These are phyloP conservation scores for Excoecaria agallocha DNA, from an alignment of 345 rosid species.

Conservation along the genomic window DNA sequence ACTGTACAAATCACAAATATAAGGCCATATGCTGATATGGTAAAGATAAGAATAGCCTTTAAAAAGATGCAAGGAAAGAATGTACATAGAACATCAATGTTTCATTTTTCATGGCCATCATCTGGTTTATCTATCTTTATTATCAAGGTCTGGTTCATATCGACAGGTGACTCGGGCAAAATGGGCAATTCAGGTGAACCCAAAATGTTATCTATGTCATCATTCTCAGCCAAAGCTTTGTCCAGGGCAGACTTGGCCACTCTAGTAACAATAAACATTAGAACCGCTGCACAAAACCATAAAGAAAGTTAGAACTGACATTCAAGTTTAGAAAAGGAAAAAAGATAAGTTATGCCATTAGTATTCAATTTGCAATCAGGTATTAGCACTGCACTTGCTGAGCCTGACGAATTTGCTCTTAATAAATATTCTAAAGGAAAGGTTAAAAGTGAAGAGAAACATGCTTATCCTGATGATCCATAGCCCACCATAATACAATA, in stretches of 20 bases:
- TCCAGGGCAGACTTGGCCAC: constrained; percentile 80
- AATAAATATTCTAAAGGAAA: not conserved
- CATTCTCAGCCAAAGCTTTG: constrained; percentile 91
- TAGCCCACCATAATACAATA: not conserved
- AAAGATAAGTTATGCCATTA: not conserved
- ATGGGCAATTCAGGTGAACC: constrained; percentile 45
- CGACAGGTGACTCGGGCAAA: constrained; percentile 35
- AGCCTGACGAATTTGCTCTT: not conserved
- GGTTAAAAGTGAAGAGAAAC: not conserved
- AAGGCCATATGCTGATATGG: constrained; percentile 16
- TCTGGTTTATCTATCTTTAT: constrained; percentile 62
- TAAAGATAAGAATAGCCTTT: constrained; percentile 7
- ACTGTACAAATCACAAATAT: constrained; percentile 37
- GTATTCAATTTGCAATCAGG: not conserved
- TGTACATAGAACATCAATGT: constrained; percentile 31
- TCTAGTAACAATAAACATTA: constrained; percentile 70
- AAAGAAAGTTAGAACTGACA: not conserved
- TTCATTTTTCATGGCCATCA: constrained; percentile 43
- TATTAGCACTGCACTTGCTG: not conserved
- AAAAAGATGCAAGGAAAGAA: constrained; percentile 21
- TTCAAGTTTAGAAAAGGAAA: not conserved
- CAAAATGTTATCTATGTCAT: constrained; percentile 42
- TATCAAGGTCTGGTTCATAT: constrained; percentile 65
- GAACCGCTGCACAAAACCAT: constrained; percentile 51
- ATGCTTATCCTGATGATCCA: not conserved